Evolutionary conservation across 2,329 filamentous ascomycete species (phyloP), one percentile per base, ranked within the genome.

Genomic region (Alternaria alternata): DNA sequence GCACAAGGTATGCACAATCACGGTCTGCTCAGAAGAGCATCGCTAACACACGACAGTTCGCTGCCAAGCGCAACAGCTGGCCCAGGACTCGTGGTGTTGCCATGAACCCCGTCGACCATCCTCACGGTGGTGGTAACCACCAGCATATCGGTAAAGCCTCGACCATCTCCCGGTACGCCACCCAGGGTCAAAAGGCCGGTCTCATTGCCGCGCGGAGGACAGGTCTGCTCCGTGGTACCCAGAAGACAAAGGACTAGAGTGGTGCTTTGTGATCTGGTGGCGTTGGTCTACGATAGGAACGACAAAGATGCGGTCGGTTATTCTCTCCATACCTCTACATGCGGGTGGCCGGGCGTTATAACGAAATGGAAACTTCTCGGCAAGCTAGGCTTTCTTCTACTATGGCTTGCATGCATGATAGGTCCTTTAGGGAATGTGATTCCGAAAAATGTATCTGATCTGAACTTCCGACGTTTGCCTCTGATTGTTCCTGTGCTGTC

Each of bases 1-100:
- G 93, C 94, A 98, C 84, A 99, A 99, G 69, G 75, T 78, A 62
- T 34, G 71, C 34, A 26, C 49, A 8, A 16, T 51, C 9, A 18
- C 30, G 26, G 16, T 2, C 1, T 34, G 38, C 1, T 4, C 0
- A 46, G 3, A 30, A 48, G 24, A 8, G 30, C 22, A 0, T 51
- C 16, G n/a, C 62, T 67, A 47, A 70, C 55, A 61, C 30, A 9
- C 51, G 34, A 43, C 44, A 78, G 92, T 99, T 97, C 87, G 93
- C 94, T 77, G 96, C 97, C 87, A 99, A 99, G 93, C 93, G 95
- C 83, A 98, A 99, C 93, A 94, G 90, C 82, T 99, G 95, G 95
- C 95, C 95, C 86, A 97, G 96, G 92, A 99, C 95, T 89, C 94
- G 95, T 95, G 95, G 95, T 97, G 95, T 99, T 91, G 95, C 95